Evolutionary conservation across 2,329 filamentous ascomycete genomes (phyloP), one percentile per base, ranked within the genome.

Genomic region (Colletotrichum neosansevieriae): DNA sequence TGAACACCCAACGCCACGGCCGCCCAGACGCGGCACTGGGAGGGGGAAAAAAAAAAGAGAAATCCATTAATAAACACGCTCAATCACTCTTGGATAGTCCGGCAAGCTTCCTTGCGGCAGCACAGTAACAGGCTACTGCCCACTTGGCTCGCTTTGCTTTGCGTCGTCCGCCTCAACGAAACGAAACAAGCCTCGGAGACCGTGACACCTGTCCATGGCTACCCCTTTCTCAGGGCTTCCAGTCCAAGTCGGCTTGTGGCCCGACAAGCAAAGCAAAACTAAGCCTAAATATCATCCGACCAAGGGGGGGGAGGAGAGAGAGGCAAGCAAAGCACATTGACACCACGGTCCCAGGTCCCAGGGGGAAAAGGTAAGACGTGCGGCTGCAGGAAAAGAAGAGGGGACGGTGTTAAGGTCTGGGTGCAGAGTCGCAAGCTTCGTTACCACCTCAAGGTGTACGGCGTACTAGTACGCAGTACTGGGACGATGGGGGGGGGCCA

Each of bases 101-200:
- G 53, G 65, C 53, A 64, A 67, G 65, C 53, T 67, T 58, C 65
- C 42, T 47, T 64, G 51, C 53, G 32, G 59, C 56, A 58, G 64
- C 59, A 67, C 21, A 64, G 59, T 44, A 67, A 29, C 64, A 53
- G 38, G n/a, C 64, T 54, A 59, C 54, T 65, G 54, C 38, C 17
- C 15, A 64, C 49, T 65, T 34, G 65, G 54, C 61, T 59, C 47
- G 65, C 65, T 68, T 68, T 68, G 65, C 65, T 68, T 68, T 68
- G 65, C 61, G 65, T 68, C 42, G 65, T 54, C 61, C 61, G 54
- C 65, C 60, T 68, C 65, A 68, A 68, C 65, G 65, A 68, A 68
- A 68, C 65, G 65, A 68, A 68, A 68, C 61, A 68, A 68, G 65
- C 65, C 65, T 68, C 65, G 65, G 47, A 68, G 49, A 44, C 65